Evolutionary conservation across 1,284 basidiomycete genomes (phyloP), one percentile per base, ranked within the genome.

Genomic region (Ustilago curta): DNA sequence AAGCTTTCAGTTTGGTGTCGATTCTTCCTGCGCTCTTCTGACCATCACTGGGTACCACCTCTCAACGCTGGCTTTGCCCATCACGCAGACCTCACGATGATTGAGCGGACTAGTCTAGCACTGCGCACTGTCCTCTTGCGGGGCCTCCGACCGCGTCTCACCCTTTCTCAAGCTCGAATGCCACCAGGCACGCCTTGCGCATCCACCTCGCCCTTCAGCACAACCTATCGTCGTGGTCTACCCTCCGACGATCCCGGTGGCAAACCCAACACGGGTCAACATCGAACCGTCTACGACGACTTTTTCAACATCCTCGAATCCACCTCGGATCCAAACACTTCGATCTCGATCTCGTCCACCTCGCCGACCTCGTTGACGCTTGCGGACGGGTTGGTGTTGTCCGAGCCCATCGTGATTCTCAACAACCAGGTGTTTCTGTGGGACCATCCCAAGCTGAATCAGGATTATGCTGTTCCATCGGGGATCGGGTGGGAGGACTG

Each of bases 391-490:
- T 88, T 96, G 25, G 85, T 93, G 14, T 84, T 97, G 0, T 89
- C 90, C 0, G 91, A 90, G 0, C 89, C 94, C 0, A 91, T 91
- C 69, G 88, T 98, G 16, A 92, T 99, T 71, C 85, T 96, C 4
- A 92, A 94, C 75, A 93, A 93, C 6, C 55, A 68, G 53, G 92
- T 93, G 0, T 92, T 95, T 59, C 85, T 98, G 37, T 99, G 95
- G 95, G 91, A 97, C 81, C 91, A 93, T 1, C 91, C 92, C 1
- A 84, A 87, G 5, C 88, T 87, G 8, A 51, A 77, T 23, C 58
- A 65, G 21, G 83, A 87, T 1, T 27, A 65, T 35, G 84, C 40
- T 62, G 69, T 39, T 64, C 62, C 83, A 52, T 52, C 73, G 53
- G 69, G 85, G 0, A 55, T 81, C 21, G 87, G 88, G 43, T 87